Evolutionary conservation across 257 asterid species (phyloP).

Genomic region (Capsicum baccatum): DNA sequence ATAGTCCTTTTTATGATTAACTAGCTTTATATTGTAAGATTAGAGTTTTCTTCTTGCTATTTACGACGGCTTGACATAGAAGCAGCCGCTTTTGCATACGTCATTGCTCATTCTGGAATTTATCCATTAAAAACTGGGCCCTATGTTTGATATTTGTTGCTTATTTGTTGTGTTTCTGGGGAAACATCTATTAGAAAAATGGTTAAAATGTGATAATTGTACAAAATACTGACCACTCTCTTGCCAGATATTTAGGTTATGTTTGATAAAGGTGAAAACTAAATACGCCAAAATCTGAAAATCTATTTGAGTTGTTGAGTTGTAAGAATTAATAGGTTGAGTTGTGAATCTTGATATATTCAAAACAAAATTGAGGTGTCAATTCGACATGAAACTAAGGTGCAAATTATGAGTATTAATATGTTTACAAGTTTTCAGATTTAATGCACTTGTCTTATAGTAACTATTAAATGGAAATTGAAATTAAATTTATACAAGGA

Average conservation of each 20-base stretch:
- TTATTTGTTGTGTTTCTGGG: not conserved
- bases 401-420: not conserved
- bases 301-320: conserved; percentile 3
- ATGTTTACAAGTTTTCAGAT: conserved; percentile 3
- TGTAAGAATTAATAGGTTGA: not conserved
- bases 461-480: conserved; percentile 1
- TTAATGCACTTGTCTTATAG: not conserved
- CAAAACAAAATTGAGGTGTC: not conserved
- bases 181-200: not conserved
- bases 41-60: conserved; percentile 22
- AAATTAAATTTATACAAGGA: not conserved
- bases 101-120: conserved; percentile 7
- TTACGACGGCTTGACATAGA: not conserved
- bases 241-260: not conserved
- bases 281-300: conserved; percentile 18
- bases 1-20: not conserved
- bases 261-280: not conserved
- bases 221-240: not conserved
- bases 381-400: not conserved
- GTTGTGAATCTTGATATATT: not conserved
- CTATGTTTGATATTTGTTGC: conserved; percentile 15
- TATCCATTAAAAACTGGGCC: not conserved
- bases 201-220: not conserved
- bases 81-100: not conserved
- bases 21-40: conserved; percentile 10